Percentiles rank a stretch among this genome's conserved stretches.
Evolutionary conservation across 305 asterid genomes (phyloP).

Genomic region (Fraxinus ornus): DNA sequence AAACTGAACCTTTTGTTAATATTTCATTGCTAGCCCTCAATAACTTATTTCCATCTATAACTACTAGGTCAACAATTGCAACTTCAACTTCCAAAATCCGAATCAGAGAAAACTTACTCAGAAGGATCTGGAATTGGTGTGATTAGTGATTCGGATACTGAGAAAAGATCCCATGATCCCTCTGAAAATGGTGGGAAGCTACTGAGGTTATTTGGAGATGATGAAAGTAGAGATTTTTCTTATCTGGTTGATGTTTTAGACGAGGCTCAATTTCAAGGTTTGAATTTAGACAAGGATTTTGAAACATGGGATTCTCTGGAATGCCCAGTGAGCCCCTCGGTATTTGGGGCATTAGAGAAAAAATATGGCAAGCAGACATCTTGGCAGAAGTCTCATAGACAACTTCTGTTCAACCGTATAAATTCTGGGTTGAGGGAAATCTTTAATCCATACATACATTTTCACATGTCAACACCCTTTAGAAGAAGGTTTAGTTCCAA

Average conservation of each 20-base stretch:
- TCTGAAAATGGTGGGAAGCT: slow-evolving; percentile 28
- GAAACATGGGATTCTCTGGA: slow-evolving; percentile 47
- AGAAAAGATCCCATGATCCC: slow-evolving; percentile 27
- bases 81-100: slow-evolving; percentile 36
- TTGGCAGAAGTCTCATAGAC: slow-evolving; percentile 61
- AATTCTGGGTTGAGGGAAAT: slow-evolving; percentile 50
- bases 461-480: slow-evolving; percentile 28
- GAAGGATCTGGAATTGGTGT: slow-evolving; percentile 58
- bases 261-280: slow-evolving; percentile 40
- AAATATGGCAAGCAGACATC: slow-evolving; percentile 64
- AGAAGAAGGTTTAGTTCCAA: slow-evolving; percentile 28
- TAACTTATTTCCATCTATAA: slow-evolving; percentile 12
- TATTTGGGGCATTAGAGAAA: slow-evolving; percentile 58
- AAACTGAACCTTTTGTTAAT: background rate
- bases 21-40: background rate
- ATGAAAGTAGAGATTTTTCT: slow-evolving; percentile 54
- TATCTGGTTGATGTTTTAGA: slow-evolving; percentile 75
- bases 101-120: slow-evolving; percentile 48
- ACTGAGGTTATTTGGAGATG: slow-evolving; percentile 40
- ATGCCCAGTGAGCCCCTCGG: slow-evolving; percentile 45
- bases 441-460: slow-evolving; percentile 29
- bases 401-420: slow-evolving; percentile 61
- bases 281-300: slow-evolving; percentile 32
- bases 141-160: slow-evolving; percentile 54
- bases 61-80: slow-evolving; percentile 35